phyloP scores from a whole-genome alignment of 306 rosid species.

The Calophaca sinica region DNA sequence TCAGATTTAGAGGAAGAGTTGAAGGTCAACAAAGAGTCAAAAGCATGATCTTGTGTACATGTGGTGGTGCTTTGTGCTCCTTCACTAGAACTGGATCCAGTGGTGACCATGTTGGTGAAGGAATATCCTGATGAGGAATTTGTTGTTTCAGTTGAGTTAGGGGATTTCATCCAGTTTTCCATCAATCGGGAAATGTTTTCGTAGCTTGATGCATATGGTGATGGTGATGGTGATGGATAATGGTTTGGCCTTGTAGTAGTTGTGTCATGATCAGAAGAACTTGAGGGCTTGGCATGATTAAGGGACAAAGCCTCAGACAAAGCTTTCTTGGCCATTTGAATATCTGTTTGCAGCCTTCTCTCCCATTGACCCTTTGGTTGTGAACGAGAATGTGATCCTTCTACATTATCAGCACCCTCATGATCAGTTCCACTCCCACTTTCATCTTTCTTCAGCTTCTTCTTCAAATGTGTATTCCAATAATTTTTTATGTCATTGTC shows the following conservation, averaged over 20 bases:
- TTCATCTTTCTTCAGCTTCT: conserved; percentile 52
- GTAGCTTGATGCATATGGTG: conserved; percentile 76
- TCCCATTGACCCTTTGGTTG: conserved; percentile 90
- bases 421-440: conserved; percentile 35
- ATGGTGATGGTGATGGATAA: conserved; percentile 44
- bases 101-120: conserved; percentile 36
- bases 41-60: conserved; percentile 48
- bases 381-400: neutral
- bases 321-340: conserved; percentile 86
- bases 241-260: neutral
- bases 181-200: conserved; percentile 79
- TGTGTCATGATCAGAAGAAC: neutral
- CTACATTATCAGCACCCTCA: conserved; percentile 42
- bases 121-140: conserved; percentile 36
- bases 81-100: conserved; percentile 59
- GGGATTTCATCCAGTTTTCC: conserved; percentile 76
- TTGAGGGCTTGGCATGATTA: conserved; percentile 53
- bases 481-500: conserved; percentile 73
- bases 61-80: conserved; percentile 56
- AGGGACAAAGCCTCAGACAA: conserved; percentile 85
- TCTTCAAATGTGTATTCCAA: conserved; percentile 77
- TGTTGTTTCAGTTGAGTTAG: conserved; percentile 47
- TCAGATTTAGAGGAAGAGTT: conserved; percentile 45
- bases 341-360: conserved; percentile 91
- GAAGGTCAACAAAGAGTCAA: conserved; percentile 58